Base-by-base conservation (phyloP, 2,329 filamentous ascomycete genomes). In the Hymenoscyphus fraxineus region DNA sequence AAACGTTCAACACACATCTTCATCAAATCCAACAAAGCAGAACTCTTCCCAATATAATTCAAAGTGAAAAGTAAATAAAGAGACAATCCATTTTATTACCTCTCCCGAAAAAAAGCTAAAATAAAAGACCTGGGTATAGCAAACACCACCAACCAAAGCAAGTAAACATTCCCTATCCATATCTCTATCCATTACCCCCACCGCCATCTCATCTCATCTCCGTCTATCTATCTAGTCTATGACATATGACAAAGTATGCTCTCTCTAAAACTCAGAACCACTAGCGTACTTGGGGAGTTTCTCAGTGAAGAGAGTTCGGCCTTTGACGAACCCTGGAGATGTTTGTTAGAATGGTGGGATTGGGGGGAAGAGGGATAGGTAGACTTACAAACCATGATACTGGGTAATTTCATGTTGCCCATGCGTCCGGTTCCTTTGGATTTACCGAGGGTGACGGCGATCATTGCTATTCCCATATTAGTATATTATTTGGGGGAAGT, bases 361-460 rank as follows among this genome's bases (percentile, higher is more conserved):
- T 22, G 15, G 16, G 22, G 16, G 22, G 39, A 19, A n/a, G 58
- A 35, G 31, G 32, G 27, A 58, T 1, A 38, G 32, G 5, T 54
- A 22, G n/a, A 63, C 64, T 67, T 63, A 63, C 70, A 73, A 44
- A 74, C 61, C 15, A 73, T 47, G 9, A 73, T 19, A 63, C 69
- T 67, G 4, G 72, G 72, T 13, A 74, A 39, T 35, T 69, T 71
- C 41, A 67, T 67, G 6, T 62, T 68, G 9, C 70, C 71, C 40
- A 66, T 63, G 5, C 68, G 58, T 0, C 72, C 72, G 1, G 69
- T 72, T 3, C 61, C 72, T 59, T 66, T 71, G 35, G 65, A 71
- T 38, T 68, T 65, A 2, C 72, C 72, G 13, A 74, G 64, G 6
- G 72, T 64, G 22, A 73, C 68, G 15, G 65, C 72, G 31, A 73